Conservation (phyloP, 169 alveolate genomes). For the Cryptosporidium baileyi region DNA sequence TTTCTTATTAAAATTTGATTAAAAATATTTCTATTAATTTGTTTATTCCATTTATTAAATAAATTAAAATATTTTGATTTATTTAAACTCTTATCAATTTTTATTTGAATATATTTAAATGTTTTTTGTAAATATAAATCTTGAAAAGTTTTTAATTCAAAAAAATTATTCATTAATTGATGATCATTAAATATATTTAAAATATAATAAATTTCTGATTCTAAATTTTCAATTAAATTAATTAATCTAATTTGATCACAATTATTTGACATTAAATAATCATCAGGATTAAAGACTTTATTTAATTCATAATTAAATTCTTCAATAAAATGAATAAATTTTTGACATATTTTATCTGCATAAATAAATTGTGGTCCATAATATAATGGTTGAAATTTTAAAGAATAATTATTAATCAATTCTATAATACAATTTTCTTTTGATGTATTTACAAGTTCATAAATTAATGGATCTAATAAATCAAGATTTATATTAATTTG, state of each 20-base stretch:
- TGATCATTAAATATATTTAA: background rate
- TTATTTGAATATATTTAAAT: background rate
- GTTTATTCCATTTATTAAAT: constrained; percentile 30
- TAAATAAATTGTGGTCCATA: constrained; percentile 1
- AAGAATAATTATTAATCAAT: constrained; percentile 1
- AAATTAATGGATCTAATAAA: constrained; percentile 10
- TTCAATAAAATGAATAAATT: background rate
- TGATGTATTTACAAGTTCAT: constrained; percentile 1
- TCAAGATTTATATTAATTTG: background rate
- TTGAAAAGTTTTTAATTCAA: background rate
- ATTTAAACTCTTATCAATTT: background rate
- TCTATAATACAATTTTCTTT: constrained; percentile 28
- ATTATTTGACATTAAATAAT: background rate
- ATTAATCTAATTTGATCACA: constrained; percentile 6
- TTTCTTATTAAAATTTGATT: background rate
- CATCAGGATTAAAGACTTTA: background rate
- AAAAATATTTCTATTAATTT: background rate
- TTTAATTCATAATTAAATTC: background rate
- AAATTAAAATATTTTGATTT: background rate
- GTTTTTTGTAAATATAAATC: background rate
- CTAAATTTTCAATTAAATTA: background rate
- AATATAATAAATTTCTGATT: background rate
- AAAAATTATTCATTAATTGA: background rate
- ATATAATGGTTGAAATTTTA: background rate
- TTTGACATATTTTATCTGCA: constrained; percentile 9